Evolutionary conservation across 495 filamentous ascomycete genomes (phyloP), one percentile per base, ranked within the genome.

Genomic region (Neurospora sublineolata): DNA sequence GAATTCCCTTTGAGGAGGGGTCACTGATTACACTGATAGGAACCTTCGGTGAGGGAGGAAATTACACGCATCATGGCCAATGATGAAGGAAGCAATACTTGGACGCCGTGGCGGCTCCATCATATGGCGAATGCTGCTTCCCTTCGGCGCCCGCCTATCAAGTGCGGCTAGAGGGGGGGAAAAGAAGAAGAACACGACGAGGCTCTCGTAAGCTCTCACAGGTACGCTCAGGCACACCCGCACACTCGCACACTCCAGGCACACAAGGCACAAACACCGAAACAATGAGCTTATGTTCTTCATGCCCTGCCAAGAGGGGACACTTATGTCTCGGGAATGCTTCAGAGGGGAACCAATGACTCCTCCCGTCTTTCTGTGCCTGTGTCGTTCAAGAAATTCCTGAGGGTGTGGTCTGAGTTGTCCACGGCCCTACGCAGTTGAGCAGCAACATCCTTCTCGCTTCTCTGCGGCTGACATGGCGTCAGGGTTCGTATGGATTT

Each of bases 391-490:
- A 18, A 23, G 42, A 33, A 60, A 60, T 60, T 60, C 52, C 27
- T 60, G 52, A 60, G 52, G 52, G 52, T 60, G 52, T 60, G 52
- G 52, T 33, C 52, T 60, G 52, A 60, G 52, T 60, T 60, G 52
- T 60, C 52, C 52, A 14, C 46, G 4, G 20, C 23, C 46, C 20
- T 14, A 7, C 52, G 27, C 52, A 33, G 12, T 60, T 60, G 27
- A 60, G 36, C 12, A 27, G 20, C 68, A 70, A 70, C 18, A 30
- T 41, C 69, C n/a, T 58, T 70, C 37, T 60, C 20, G 69, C 30
- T 60, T 38, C 27, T 60, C 40, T 71, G 69, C 69, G 69, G 69
- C 69, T 71, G 69, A 67, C 33, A 71, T 67, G 69, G 69, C 69
- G 23, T 71, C 6, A 60, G 52, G 23, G 52, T 30, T 30, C 52